phyloP scores from a whole-genome alignment of 495 filamentous ascomycete species.

The Pyrenopolyporus hunteri region DNA sequence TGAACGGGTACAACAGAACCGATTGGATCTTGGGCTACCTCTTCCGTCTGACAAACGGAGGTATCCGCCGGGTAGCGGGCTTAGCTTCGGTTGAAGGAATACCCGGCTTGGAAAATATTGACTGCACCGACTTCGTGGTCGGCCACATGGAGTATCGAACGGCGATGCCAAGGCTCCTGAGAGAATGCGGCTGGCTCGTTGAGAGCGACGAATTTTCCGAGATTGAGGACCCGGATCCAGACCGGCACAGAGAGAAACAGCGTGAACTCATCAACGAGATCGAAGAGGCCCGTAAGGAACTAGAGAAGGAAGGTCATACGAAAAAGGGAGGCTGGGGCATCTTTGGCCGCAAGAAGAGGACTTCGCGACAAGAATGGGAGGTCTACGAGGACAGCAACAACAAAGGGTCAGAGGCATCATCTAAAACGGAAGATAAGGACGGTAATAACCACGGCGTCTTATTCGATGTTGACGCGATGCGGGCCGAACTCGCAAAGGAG shows the following conservation, averaged over 20 bases:
- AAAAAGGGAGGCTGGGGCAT: conserved; percentile 67
- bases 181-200: conserved; percentile 82
- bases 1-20: conserved; percentile 92
- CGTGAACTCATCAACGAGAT: conserved; percentile 95
- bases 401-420: conserved; percentile 26
- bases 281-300: conserved; percentile 87
- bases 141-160: conserved; percentile 97
- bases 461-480: conserved; percentile 96
- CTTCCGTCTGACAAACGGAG: conserved; percentile 92
- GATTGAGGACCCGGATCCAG: conserved; percentile 96
- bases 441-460: conserved; percentile 67
- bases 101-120: conserved; percentile 84
- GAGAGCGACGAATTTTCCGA: conserved; percentile 94
- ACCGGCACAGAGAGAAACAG: conserved; percentile 86
- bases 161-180: conserved; percentile 86
- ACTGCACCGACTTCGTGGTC: conserved; percentile 83
- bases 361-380: conserved; percentile 91
- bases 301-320: conserved; percentile 66
- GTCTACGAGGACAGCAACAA: conserved; percentile 73
- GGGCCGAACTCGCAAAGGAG: conserved; percentile 80
- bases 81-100: conserved; percentile 79
- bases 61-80: conserved; percentile 90
- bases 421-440: conserved; percentile 51
- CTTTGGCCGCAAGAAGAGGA: conserved; percentile 77
- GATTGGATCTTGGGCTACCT: conserved; percentile 99